Evolutionary conservation across 495 filamentous ascomycete genomes (phyloP).

Genomic region (Letharia columbiana): DNA sequence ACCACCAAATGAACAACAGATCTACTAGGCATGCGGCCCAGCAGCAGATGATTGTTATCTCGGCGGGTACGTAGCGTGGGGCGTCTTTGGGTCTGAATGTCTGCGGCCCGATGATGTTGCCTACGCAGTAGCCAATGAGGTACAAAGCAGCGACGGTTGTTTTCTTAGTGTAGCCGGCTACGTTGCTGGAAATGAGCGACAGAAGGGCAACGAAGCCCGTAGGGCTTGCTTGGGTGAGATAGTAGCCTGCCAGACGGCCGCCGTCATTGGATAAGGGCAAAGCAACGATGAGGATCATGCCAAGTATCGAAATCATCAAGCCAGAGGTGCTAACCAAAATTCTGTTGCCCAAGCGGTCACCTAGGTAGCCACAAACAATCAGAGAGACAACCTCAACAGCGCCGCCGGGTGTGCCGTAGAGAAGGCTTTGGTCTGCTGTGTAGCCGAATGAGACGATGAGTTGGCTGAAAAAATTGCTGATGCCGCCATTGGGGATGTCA

Average conservation of each 20-base stretch:
- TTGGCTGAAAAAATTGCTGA: conserved; percentile 66
- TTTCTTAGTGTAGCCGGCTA: conserved; percentile 69
- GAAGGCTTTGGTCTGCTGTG: conserved; percentile 51
- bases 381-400: conserved; percentile 57
- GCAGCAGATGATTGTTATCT: conserved; percentile 61
- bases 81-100: conserved; percentile 51
- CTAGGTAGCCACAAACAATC: conserved; percentile 50
- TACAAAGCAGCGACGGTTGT: conserved; percentile 63
- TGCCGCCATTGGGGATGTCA: conserved; percentile 59
- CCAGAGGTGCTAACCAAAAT: conserved; percentile 36
- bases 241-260: conserved; percentile 56
- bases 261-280: conserved; percentile 50
- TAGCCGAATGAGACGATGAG: conserved; percentile 49
- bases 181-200: conserved; percentile 54
- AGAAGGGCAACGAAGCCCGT: conserved; percentile 49
- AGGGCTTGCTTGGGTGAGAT: conserved; percentile 51
- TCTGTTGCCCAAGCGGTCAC: conserved; percentile 46
- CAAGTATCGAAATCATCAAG: conserved; percentile 35
- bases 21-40: conserved; percentile 47
- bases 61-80: conserved; percentile 56
- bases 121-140: conserved; percentile 57
- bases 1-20: conserved; percentile 53
- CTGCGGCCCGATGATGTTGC: conserved; percentile 52
- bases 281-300: conserved; percentile 58
- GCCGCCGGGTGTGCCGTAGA: conserved; percentile 58